A percentile compares a stretch with the other conserved stretches of the same genome.
Conservation (phyloP, 1,139 yeast genomes). For the Blastobotrys indianensis region DNA sequence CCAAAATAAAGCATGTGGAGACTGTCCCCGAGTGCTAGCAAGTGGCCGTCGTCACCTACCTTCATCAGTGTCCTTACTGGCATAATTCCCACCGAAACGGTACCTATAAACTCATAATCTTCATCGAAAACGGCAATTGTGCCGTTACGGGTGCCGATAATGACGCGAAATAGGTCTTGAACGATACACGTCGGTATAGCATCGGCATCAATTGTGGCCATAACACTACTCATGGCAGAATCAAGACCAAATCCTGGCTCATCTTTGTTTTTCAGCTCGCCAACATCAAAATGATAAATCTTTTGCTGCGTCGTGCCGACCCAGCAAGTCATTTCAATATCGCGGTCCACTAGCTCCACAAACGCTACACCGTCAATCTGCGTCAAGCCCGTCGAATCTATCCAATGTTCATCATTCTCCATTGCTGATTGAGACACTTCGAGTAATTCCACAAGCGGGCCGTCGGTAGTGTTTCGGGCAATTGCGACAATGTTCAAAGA, state of each 20-base stretch:
- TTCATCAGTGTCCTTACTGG: too few species aligned
- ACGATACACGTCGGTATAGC: not conserved
- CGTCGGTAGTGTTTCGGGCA: not conserved
- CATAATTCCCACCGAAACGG: too few species aligned
- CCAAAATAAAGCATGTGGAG: too few species aligned
- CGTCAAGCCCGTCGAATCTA: not conserved
- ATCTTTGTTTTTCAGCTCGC: not conserved
- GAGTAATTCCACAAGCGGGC: not conserved
- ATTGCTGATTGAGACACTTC: not conserved
- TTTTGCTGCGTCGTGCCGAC: constrained; percentile 36
- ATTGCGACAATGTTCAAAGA: too few species aligned
- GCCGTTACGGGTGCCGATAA: not conserved
- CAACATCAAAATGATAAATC: not conserved
- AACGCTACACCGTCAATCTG: constrained; percentile 1
- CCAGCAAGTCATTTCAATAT: constrained; percentile 13
- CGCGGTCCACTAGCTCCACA: not conserved
- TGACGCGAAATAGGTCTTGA: not conserved
- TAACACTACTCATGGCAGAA: too few species aligned
- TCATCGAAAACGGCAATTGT: not conserved
- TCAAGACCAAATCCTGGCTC: too few species aligned
- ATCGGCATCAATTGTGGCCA: not conserved
- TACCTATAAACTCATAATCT: not conserved
- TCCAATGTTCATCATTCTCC: not conserved
- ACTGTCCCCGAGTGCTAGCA: too few species aligned
- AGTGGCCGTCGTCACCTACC: too few species aligned